These are phyloP conservation scores for Trichoderma afroharzianum DNA, from an alignment of 2,329 filamentous ascomycete genomes.

Conservation along the genomic window DNA sequence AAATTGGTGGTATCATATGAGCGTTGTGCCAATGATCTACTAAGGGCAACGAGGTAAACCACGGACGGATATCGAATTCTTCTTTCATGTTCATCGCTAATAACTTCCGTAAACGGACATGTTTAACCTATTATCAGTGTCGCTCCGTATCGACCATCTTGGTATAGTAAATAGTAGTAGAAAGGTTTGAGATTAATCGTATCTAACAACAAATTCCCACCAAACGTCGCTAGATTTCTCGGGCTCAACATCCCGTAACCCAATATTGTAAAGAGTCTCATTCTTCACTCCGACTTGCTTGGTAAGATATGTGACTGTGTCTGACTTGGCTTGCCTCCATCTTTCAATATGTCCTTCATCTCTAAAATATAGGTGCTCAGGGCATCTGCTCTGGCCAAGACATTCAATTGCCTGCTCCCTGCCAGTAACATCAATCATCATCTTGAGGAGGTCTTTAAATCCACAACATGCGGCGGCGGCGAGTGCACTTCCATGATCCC, in stretches of 20 bases:
- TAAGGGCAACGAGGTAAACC: too few species aligned
- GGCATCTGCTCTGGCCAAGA: background rate
- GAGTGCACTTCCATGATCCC: background rate
- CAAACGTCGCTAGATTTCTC: background rate
- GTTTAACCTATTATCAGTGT: background rate
- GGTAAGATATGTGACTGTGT: background rate
- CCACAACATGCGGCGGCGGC: conserved; percentile 1
- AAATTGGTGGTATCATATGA: too few species aligned
- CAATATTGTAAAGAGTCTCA: background rate
- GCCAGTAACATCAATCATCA: background rate
- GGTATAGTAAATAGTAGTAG: background rate
- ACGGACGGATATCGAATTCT: too few species aligned
- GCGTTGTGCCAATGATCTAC: too few species aligned
- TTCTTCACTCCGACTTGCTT: background rate
- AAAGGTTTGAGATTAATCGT: background rate
- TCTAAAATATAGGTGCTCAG: background rate
- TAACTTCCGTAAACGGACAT: too few species aligned
- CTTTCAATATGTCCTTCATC: too few species aligned
- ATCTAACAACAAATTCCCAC: background rate
- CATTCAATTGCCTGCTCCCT: background rate
- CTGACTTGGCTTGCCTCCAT: background rate
- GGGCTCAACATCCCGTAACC: background rate
- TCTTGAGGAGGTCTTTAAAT: background rate
- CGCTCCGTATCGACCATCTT: background rate
- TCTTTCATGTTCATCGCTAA: too few species aligned